Percentiles rank a stretch among this genome's conserved stretches.
Evolutionary conservation across 1,139 yeast genomes (phyloP).

Genomic region (Geotrichum fermentans): DNA sequence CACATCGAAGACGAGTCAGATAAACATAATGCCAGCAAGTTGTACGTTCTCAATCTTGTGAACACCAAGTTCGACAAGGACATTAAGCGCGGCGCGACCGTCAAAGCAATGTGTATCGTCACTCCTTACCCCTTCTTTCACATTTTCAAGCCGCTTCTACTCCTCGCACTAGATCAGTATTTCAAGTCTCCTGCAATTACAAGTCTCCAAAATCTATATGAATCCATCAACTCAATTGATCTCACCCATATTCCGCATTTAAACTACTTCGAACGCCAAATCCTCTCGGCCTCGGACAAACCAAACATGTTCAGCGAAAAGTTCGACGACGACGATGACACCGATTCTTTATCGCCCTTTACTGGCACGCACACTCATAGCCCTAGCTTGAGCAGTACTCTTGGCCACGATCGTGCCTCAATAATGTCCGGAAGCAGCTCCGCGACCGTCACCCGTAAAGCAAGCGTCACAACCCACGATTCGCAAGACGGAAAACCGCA

Average conservation of each 20-base stretch:
- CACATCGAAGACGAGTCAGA: constrained; percentile 28
- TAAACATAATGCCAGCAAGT: constrained; percentile 40
- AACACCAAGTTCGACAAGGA: constrained; percentile 43
- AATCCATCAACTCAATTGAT: constrained; percentile 39
- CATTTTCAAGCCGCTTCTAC: constrained; percentile 53
- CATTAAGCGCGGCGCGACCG: constrained; percentile 53
- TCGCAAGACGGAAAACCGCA: constrained; percentile 24
- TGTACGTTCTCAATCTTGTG: constrained; percentile 54
- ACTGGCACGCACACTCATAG: neutral
- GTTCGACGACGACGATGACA: constrained; percentile 25
- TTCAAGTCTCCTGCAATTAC: constrained; percentile 31
- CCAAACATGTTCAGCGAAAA: constrained; percentile 34
- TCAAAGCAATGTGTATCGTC: constrained; percentile 52
- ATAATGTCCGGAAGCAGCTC: constrained; percentile 7
- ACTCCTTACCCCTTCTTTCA: constrained; percentile 52
- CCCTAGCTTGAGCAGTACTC: neutral
- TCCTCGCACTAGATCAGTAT: constrained; percentile 50
- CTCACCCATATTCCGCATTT: constrained; percentile 34
- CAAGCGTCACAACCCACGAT: constrained; percentile 11
- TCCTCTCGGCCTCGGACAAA: constrained; percentile 33
- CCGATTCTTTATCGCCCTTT: neutral
- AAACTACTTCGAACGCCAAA: constrained; percentile 31
- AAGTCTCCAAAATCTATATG: constrained; percentile 37
- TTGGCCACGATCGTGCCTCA: constrained; percentile 12
- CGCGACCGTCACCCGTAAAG: constrained; percentile 5